Conservation (phyloP, 2,329 filamentous ascomycete species). For the Cordyceps tenuipes region DNA sequence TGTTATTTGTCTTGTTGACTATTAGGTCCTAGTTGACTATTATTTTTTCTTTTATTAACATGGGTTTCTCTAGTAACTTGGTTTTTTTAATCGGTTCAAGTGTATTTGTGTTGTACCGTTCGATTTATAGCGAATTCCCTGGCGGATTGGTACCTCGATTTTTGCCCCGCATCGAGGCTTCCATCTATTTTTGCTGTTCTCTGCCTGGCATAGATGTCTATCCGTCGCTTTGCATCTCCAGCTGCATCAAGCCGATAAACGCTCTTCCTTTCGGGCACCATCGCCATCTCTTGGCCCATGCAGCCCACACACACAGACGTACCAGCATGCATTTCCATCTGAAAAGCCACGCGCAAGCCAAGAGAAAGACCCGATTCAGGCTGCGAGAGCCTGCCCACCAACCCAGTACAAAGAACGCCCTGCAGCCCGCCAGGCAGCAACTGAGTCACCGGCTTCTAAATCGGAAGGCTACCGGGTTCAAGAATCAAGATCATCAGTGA, state of each 20-base stretch:
- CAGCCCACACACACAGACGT: not conserved
- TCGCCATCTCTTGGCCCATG: not conserved
- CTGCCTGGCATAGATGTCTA: no score
- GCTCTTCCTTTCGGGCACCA: not conserved
- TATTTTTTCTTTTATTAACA: no score
- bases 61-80: no score
- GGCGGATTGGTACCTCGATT: no score
- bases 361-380: not conserved
- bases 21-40: not conserved
- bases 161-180: no score
- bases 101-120: no score
- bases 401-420: not conserved
- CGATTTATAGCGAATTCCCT: no score
- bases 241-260: not conserved
- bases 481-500: not conserved
- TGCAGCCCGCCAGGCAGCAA: not conserved
- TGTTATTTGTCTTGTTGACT: not conserved
- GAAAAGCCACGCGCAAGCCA: not conserved
- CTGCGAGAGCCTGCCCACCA: not conserved
- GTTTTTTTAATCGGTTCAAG: no score
- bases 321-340: not conserved
- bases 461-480: not conserved
- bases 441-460: slow-evolving; percentile 1
- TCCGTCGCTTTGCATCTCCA: not conserved
- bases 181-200: no score